Conservation (phyloP, 768 basidiomycete genomes). For the Scleroderma citrinum region DNA sequence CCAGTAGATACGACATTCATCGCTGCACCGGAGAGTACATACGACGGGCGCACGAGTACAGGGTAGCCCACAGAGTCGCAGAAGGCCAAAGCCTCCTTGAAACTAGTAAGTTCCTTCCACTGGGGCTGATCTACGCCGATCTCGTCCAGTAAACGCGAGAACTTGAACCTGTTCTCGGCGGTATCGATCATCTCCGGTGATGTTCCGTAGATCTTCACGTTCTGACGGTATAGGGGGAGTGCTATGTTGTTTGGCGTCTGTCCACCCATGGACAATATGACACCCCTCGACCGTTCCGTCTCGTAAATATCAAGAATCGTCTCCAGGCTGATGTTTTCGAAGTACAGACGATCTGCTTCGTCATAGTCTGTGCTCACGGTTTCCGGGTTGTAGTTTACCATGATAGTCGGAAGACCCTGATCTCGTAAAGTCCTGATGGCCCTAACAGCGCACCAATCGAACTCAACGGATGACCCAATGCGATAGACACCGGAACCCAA, state of each 20-base stretch:
- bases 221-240: constrained; percentile 90
- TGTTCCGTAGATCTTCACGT: constrained; percentile 97
- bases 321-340: constrained; percentile 97
- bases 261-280: constrained; percentile 97
- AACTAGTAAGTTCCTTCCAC: constrained; percentile 95
- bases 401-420: constrained; percentile 91
- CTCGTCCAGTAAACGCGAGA: constrained; percentile 94
- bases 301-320: constrained; percentile 97
- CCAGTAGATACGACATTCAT: constrained; percentile 98
- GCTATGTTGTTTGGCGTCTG: constrained; percentile 99
- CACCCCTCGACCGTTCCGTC: constrained; percentile 78
- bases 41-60: constrained; percentile 94
- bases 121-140: constrained; percentile 97
- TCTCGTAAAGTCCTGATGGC: constrained; percentile 94
- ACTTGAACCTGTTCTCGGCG: constrained; percentile 98
- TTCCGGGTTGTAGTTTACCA: constrained; percentile 99
- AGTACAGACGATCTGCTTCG: constrained; percentile 96
- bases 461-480: constrained; percentile 98
- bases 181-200: constrained; percentile 99
- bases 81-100: constrained; percentile 82
- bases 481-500: constrained; percentile 98
- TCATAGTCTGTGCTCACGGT: constrained; percentile 99
- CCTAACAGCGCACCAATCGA: constrained; percentile 99
- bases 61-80: constrained; percentile 93
- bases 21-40: constrained; percentile 98